A percentile compares a stretch with the other conserved stretches of the same genome.
These are phyloP conservation scores for Serpula lacrymans DNA, from an alignment of 768 basidiomycete genomes.

Conservation along the genomic window DNA sequence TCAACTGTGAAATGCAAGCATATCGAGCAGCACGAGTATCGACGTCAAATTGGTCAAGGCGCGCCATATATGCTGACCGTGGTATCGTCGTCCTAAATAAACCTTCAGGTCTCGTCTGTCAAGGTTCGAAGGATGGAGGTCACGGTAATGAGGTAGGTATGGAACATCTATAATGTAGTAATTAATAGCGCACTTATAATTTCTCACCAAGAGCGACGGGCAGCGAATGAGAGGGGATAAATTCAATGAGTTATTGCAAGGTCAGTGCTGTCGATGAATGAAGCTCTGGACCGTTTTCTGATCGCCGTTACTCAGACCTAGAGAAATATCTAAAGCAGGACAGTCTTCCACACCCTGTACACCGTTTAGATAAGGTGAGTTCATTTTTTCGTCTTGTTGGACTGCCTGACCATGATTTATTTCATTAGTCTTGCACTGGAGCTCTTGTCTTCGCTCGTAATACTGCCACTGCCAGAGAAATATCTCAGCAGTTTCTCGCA, in stretches of 20 bases:
- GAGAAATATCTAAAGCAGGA: conserved; percentile 29
- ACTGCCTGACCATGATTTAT: conserved; percentile 1
- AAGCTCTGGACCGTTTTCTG: conserved; percentile 9
- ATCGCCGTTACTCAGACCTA: conserved; percentile 21
- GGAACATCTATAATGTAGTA: conserved; percentile 3
- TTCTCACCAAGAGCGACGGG: conserved; percentile 12
- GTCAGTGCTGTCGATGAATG: conserved; percentile 22
- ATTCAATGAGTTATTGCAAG: conserved; percentile 35
- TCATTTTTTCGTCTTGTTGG: neutral
- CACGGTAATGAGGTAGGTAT: conserved; percentile 14
- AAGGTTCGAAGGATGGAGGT: conserved; percentile 31
- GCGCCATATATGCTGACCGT: conserved; percentile 50
- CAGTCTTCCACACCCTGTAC: conserved; percentile 46
- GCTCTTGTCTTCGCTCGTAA: conserved; percentile 54
- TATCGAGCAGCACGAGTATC: too few species aligned
- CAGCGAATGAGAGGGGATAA: conserved; percentile 25
- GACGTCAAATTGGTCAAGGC: conserved; percentile 29
- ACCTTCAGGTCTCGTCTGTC: conserved; percentile 55
- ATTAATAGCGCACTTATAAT: conserved; percentile 7
- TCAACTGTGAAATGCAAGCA: too few species aligned
- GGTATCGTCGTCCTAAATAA: conserved; percentile 57
- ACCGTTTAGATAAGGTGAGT: conserved; percentile 64
- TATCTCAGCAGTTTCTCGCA: conserved; percentile 53
- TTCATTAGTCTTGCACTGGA: conserved; percentile 58
- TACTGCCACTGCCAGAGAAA: conserved; percentile 36